A percentile compares a stretch with the other conserved stretches of the same genome.
Evolutionary conservation across 2,329 filamentous ascomycete genomes (phyloP).

Genomic region (Diaporthe sp.): DNA sequence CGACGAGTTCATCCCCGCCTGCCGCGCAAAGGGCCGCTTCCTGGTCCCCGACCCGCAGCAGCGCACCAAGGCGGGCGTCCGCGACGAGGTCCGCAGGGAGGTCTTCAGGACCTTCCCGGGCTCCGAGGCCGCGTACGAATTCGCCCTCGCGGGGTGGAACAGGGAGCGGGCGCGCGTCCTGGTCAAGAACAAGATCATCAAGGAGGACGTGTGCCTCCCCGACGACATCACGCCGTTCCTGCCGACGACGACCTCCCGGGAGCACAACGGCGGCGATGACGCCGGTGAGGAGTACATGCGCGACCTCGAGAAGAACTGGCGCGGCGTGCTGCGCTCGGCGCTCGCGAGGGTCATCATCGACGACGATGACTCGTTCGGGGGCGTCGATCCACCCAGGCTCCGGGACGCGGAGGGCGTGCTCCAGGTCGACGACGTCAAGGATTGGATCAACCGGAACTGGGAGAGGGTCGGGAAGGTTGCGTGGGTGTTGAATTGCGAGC

Average conservation of each 20-base stretch:
- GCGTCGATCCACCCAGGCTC: conserved; percentile 43
- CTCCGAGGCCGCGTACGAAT: conserved; percentile 57
- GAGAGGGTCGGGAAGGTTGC: conserved; percentile 47
- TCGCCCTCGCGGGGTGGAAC: conserved; percentile 56
- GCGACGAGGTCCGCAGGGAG: conserved; percentile 63
- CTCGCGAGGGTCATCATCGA: conserved; percentile 65
- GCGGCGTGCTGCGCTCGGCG: conserved; percentile 53
- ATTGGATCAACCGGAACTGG: conserved; percentile 58
- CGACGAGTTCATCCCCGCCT: conserved; percentile 71
- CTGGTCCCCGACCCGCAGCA: conserved; percentile 23
- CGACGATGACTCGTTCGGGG: conserved; percentile 54
- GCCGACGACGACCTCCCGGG: conserved; percentile 50
- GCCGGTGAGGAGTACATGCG: too few relatives aligned
- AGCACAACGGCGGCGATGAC: conserved; percentile 34
- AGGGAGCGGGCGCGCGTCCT: conserved; percentile 50
- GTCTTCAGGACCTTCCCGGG: conserved; percentile 65
- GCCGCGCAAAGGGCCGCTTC: conserved; percentile 56
- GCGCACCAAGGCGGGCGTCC: conserved; percentile 42
- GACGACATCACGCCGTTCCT: conserved; percentile 57
- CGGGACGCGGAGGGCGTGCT: conserved; percentile 57
- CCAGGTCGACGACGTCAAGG: conserved; percentile 54
- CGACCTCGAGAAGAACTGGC: conserved; percentile 45
- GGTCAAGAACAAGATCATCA: conserved; percentile 37
- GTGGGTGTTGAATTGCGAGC: conserved; percentile 40
- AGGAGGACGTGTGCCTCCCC: conserved; percentile 54